phyloP scores from a whole-genome alignment of 371 early-diverging fungal species.

The Mortierella sp. region DNA sequence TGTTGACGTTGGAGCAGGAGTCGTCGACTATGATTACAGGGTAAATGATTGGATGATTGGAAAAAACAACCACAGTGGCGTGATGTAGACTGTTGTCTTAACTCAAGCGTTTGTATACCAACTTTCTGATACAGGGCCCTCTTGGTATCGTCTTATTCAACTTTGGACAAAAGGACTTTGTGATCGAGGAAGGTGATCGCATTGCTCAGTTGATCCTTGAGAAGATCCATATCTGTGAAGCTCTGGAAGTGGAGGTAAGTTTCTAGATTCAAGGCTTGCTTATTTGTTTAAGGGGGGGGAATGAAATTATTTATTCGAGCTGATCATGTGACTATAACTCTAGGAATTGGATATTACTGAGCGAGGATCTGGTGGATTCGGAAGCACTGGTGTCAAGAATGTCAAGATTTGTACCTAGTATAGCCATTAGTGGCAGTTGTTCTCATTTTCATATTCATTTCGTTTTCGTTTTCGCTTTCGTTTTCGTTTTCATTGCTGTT shows the following conservation, averaged over 20 bases:
- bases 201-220: constrained; percentile 98
- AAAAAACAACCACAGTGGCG: not conserved
- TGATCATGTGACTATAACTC: not conserved
- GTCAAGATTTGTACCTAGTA: not conserved
- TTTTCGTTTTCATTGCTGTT: not conserved
- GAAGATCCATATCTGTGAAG: constrained; percentile 84
- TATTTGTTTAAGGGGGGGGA: not conserved
- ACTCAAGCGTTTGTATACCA: not conserved
- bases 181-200: constrained; percentile 91
- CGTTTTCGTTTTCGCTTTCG: not conserved
- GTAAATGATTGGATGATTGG: constrained; percentile 57
- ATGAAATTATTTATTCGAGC: not conserved
- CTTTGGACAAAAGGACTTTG: constrained; percentile 83
- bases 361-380: constrained; percentile 93
- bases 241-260: constrained; percentile 80
- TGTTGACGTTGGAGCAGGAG: constrained; percentile 96
- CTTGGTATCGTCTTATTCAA: constrained; percentile 94
- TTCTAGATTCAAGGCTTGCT: not conserved
- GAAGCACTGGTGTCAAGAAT: constrained; percentile 86
- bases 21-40: constrained; percentile 97
- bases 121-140: constrained; percentile 57
- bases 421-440: not conserved
- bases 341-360: constrained; percentile 81
- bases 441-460: too few species aligned
- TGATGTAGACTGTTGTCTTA: not conserved